Evolutionary conservation across 1,284 basidiomycete species (phyloP), one percentile per base, ranked within the genome.

Genomic region (Ceratorhiza oryzae-sativae): DNA sequence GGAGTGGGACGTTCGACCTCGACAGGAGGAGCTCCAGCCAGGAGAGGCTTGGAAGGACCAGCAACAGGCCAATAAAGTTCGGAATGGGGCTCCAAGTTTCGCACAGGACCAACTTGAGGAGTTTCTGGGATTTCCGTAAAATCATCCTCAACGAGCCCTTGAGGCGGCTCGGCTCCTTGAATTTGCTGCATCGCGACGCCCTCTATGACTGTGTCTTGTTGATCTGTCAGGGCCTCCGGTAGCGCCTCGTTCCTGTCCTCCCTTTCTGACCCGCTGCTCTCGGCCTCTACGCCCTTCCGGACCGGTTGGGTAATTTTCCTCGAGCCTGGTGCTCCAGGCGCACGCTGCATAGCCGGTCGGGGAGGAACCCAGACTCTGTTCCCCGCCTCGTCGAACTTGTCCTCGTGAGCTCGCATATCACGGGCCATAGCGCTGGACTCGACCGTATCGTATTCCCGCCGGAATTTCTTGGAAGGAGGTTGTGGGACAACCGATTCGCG

Each of bases 101-200:
- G 34, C 12, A 42, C 20, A 20, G 46, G 51, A 2, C 46, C 36
- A 27, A 53, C 13, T 32, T 67, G 49, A 6, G 63, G 63, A 15
- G 63, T 67, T 42, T 67, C 63, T 1, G 63, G 23, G 20, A 67
- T 45, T 36, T 67, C 63, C 3, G 63, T 67, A n/a, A 48, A 46
- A 27, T 45, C 18, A 5, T 36, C 42, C n/a, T 27, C 27, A 27
- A 36, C 3, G 8, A 5, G 48, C 6, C 2, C 48, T 25, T 3
- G 8, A 27, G 6, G 3, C 25, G 10, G 48, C 25, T 27, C 48
- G 5, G 6, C 8, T 15, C 27, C 48, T 27, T 49, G 48, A 49
- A 23, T 18, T 4, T 49, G 20, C 23, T 23, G 48, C 25, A 23
- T 23, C 48, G 18, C 20, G 13, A 1, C 42, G 20, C 34, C 18